Evolutionary conservation across 192 early-diverging fungal genomes (phyloP).

Genomic region (Phlyctochytrium bullatum): DNA sequence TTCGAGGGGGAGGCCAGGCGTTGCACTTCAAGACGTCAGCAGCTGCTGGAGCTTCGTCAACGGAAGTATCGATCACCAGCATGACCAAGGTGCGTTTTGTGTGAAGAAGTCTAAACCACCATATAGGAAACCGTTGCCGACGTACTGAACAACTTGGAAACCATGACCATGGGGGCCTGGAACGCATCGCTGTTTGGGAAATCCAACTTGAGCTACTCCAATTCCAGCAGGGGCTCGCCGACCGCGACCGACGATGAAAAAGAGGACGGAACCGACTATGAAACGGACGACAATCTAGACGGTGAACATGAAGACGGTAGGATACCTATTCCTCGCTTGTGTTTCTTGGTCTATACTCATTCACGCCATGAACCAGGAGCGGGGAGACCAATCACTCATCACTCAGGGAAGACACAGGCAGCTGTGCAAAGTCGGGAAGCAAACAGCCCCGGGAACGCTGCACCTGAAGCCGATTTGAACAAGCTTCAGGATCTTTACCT

Average conservation of each 20-base stretch:
- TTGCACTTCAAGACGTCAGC: too few relatives aligned
- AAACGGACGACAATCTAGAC: slow-evolving; percentile 23
- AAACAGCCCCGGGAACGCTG: slow-evolving; percentile 10
- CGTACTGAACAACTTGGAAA: slow-evolving; percentile 50
- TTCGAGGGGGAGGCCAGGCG: slow-evolving; percentile 4
- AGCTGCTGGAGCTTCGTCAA: slow-evolving; percentile 18
- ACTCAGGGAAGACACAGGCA: not conserved
- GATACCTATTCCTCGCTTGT: not conserved
- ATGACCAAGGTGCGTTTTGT: slow-evolving; percentile 20
- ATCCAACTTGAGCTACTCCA: slow-evolving; percentile 27
- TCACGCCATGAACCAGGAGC: not conserved
- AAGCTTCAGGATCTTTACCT: slow-evolving; percentile 40
- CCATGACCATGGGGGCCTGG: slow-evolving; percentile 41
- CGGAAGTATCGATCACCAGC: slow-evolving; percentile 28
- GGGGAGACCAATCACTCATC: not conserved
- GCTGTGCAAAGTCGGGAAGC: not conserved
- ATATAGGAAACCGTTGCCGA: slow-evolving; percentile 51
- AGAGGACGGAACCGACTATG: slow-evolving; percentile 31
- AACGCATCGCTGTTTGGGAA: slow-evolving; percentile 36
- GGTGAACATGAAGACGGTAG: slow-evolving; percentile 23
- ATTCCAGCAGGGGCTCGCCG: slow-evolving; percentile 30
- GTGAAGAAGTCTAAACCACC: not conserved
- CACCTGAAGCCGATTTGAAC: slow-evolving; percentile 31
- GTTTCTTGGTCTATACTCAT: not conserved
- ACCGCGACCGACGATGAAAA: slow-evolving; percentile 25